Base-by-base conservation (phyloP, 2,329 filamentous ascomycete species). In the Myriosclerotinia curreyana region DNA sequence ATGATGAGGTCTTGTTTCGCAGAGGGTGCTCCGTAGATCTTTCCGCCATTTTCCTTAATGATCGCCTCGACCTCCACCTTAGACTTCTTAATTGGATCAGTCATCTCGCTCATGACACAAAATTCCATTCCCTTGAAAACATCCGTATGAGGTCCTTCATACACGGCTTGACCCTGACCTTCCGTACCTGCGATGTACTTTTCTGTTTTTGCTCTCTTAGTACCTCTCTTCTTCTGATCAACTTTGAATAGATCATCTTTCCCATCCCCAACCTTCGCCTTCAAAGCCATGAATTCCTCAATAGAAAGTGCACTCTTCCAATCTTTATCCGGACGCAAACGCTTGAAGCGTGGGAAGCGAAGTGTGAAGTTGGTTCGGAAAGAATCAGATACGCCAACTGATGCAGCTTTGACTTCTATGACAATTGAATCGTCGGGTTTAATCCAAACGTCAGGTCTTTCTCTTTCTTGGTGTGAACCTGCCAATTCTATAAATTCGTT, bases 361-460 rank as follows among this genome's bases (percentile, higher is more conserved):
- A 99, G 78, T 0, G 95, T 98, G 66, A 89, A 79, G 1, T 85
- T 85, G 20, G 85, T 85, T 9, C 88, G 87, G 74, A 97, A 98
- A 65, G 89, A 86, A 60, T 93, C 89, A 0, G 90, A 94, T 0
- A 80, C 77, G 0, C 83, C 85, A 0, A 96, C 85, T 25, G 87
- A 91, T 0, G 94, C 89, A 4, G 93, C 95, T 76, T 98, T 99
- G 67, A 95, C 90, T 52, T 90, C 89, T 0, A 99, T 71, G 1
- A 99, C 92, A 20, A 99, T 77, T 0, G 93, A 97, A 66, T 98
- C 91, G 60, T 85, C 86, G 0, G 95, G 92, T 42, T 89, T 87
- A 72, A 99, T 98, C 93, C 93, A 99, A 61, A 93, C 84, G 72
- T 99, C 94, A 0, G 95, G 95, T 54, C 82, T 81, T 75, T 98